Base-by-base conservation (phyloP, 2,329 filamentous ascomycete genomes). In the Arthrinium phaeospermum region DNA sequence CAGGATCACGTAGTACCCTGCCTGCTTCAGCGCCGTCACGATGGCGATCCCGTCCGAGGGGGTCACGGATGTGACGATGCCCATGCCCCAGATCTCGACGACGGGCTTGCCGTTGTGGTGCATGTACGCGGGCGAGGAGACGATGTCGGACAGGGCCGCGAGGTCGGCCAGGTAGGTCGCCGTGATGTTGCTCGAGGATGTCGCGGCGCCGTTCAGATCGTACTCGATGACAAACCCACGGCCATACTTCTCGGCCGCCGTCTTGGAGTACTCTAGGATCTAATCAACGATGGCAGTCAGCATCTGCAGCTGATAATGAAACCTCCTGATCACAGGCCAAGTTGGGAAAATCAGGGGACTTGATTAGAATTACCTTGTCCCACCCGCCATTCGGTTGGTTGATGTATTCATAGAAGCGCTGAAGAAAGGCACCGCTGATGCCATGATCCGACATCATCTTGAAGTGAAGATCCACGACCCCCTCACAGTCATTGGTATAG, bases 191-290 rank as follows among this genome's bases (percentile, higher is more conserved):
- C 74, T 75, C 5, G 73, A 73, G 3, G 69, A 69, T 13, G 76
- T 75, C 16, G 47, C 70, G 16, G 75, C 77, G 30, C 75, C 75
- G 47, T 77, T 77, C 0, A 78, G 71, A 69, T 78, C 75, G 41
- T 78, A 78, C 61, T 79, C 76, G 67, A 78, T 75, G 14, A 76
- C 75, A 30, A 78, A 77, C 3, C 77, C 76, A 70, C 76, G 76
- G 27, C 76, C 77, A 30, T 78, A 77, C 61, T 78, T 78, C 67
- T 78, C 76, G 7, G 76, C 77, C 2, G 76, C 76, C 27, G 71
- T 53, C 72, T 75, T 75, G 10, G 74, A 74, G 30, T 75, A 70
- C 34, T 75, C 75, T 0, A 78, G 69, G 61, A 77, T 75, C 76
- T 78, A 69, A 27, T 37, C 6, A 41, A 13, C 6, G 44, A 4